A percentile compares a stretch with the other conserved stretches of the same genome.
phyloP scores from a whole-genome alignment of 352 stramenopile genomes.

The Phytophthora pini region DNA sequence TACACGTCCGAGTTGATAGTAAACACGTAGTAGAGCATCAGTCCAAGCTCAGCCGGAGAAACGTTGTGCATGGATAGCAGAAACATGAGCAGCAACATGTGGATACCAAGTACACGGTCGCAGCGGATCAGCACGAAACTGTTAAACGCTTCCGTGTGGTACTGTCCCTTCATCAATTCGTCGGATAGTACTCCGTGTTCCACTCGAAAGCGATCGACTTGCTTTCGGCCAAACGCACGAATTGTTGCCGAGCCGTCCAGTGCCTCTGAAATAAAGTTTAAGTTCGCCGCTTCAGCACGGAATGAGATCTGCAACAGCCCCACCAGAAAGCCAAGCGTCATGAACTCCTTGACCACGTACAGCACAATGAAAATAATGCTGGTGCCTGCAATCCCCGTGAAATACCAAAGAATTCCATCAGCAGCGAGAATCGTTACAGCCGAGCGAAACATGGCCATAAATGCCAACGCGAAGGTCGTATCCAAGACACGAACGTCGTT shows the following conservation, averaged over 20 bases:
- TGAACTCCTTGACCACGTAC: conserved; percentile 45
- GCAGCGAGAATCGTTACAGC: conserved; percentile 34
- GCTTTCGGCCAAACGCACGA: conserved; percentile 40
- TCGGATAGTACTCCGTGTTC: conserved; percentile 45
- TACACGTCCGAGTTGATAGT: conserved; percentile 55
- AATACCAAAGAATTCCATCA: conserved; percentile 48
- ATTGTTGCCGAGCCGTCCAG: conserved; percentile 45
- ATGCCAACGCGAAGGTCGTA: conserved; percentile 31
- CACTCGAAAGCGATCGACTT: conserved; percentile 36
- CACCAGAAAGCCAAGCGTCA: conserved; percentile 38
- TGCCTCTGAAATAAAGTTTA: conserved; percentile 55
- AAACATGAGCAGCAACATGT: conserved; percentile 45
- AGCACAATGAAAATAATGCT: conserved; percentile 44
- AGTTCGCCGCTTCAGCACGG: conserved; percentile 39
- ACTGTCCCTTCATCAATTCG: conserved; percentile 35
- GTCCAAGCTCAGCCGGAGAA: conserved; percentile 38
- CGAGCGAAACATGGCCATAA: conserved; percentile 44
- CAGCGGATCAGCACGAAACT: conserved; percentile 46
- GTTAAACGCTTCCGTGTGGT: conserved; percentile 37
- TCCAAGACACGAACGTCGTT: conserved; percentile 43
- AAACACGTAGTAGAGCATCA: conserved; percentile 56
- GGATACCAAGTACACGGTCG: conserved; percentile 41
- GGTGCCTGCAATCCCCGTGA: conserved; percentile 35
- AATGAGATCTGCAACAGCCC: conserved; percentile 45
- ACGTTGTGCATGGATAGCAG: conserved; percentile 45